These are phyloP conservation scores for Tuber melanosporum DNA, from an alignment of 495 filamentous ascomycete genomes.

Conservation along the genomic window DNA sequence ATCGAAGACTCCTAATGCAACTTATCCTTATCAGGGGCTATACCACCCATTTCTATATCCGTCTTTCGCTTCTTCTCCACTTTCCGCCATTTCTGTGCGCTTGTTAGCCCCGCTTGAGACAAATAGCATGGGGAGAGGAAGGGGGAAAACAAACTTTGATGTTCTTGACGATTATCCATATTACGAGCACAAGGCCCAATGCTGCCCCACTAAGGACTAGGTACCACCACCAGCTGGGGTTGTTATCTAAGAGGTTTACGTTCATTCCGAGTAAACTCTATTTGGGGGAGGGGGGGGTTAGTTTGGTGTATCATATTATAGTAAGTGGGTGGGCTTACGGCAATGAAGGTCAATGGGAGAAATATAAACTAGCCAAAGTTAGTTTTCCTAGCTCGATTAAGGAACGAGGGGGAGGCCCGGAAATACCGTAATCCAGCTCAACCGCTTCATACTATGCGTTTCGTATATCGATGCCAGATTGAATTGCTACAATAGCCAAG, in stretches of 20 bases:
- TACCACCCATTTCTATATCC: neutral
- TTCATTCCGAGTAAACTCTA: slow-evolving; percentile 46
- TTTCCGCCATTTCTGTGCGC: neutral
- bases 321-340: slow-evolving; percentile 22
- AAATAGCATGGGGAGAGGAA: neutral
- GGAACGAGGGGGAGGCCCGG: neutral
- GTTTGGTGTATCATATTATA: neutral
- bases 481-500: slow-evolving; percentile 32
- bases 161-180: slow-evolving; percentile 41
- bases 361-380: slow-evolving; percentile 40
- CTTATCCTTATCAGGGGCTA: neutral
- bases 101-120: neutral
- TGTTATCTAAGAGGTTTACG: slow-evolving; percentile 38
- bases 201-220: slow-evolving; percentile 31
- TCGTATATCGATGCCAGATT: slow-evolving; percentile 42
- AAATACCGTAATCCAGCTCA: slow-evolving; percentile 44
- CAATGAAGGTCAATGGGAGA: slow-evolving; percentile 42
- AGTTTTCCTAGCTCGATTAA: neutral
- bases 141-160: slow-evolving; percentile 19
- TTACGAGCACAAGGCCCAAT: slow-evolving; percentile 31
- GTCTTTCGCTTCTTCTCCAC: neutral
- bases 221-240: slow-evolving; percentile 43
- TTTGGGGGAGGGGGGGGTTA: neutral
- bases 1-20: neutral
- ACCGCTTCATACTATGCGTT: slow-evolving; percentile 43